A percentile compares a stretch with the other conserved stretches of the same genome.
phyloP scores from a whole-genome alignment of 495 filamentous ascomycete species.

The Friedmanniomyces simplex region DNA sequence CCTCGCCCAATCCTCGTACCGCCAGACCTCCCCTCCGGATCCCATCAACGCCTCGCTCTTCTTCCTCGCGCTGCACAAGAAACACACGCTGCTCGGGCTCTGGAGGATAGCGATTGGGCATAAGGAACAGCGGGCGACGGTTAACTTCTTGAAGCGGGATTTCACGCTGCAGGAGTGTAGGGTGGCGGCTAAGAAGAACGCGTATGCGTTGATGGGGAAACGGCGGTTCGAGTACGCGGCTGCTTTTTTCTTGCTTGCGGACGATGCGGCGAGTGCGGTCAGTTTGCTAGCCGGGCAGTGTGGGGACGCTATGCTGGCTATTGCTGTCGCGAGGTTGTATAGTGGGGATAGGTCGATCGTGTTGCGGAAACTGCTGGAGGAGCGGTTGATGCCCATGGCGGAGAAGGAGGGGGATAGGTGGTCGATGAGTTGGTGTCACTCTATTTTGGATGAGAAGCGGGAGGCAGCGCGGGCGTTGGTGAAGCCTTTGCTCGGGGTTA shows the following conservation, averaged over 20 bases:
- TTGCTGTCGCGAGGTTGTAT: slow-evolving; percentile 79
- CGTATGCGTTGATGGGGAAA: slow-evolving; percentile 90
- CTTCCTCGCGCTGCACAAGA: slow-evolving; percentile 76
- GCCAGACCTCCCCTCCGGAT: slow-evolving; percentile 60
- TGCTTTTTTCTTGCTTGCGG: slow-evolving; percentile 89
- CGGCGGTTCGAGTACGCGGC: slow-evolving; percentile 91
- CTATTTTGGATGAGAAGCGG: slow-evolving; percentile 75
- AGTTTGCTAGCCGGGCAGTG: slow-evolving; percentile 76
- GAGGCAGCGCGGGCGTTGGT: slow-evolving; percentile 82
- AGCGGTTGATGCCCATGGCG: slow-evolving; percentile 69
- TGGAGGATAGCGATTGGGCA: slow-evolving; percentile 96
- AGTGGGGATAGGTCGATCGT: slow-evolving; percentile 76
- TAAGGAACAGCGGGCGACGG: slow-evolving; percentile 69
- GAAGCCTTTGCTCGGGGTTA: slow-evolving; percentile 29
- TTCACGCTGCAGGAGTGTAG: slow-evolving; percentile 70
- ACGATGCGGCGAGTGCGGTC: slow-evolving; percentile 71
- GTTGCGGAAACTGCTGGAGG: slow-evolving; percentile 61
- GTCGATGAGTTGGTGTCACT: slow-evolving; percentile 93
- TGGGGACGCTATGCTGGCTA: slow-evolving; percentile 79
- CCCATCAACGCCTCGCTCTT: slow-evolving; percentile 89
- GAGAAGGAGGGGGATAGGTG: slow-evolving; percentile 77
- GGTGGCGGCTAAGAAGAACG: slow-evolving; percentile 89
- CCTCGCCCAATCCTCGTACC: slow-evolving; percentile 88
- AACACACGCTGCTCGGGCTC: slow-evolving; percentile 78
- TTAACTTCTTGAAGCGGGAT: slow-evolving; percentile 68